These are phyloP conservation scores for Xylaria arbuscula DNA, from an alignment of 2,329 filamentous ascomycete genomes.

Conservation along the genomic window DNA sequence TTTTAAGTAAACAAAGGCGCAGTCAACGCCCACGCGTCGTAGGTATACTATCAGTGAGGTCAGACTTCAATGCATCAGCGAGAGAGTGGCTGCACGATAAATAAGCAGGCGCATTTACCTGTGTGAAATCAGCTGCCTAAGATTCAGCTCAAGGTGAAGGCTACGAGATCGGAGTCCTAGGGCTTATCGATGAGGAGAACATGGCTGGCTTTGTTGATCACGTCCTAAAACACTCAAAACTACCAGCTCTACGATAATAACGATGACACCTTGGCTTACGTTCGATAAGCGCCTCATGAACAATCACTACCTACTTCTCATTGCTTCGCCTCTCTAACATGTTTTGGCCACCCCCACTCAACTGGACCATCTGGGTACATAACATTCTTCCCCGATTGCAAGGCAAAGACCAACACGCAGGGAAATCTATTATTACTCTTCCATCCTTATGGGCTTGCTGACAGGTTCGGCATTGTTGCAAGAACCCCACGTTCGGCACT, in stretches of 20 bases:
- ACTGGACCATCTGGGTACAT: neutral
- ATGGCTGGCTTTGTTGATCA: neutral
- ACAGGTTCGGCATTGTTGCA: slow-evolving; percentile 23
- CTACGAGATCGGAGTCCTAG: neutral
- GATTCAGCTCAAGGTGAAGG: neutral
- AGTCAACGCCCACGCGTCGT: neutral
- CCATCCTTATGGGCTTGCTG: slow-evolving; percentile 14
- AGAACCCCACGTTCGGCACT: slow-evolving; percentile 23
- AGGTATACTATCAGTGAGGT: neutral
- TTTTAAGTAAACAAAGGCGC: neutral
- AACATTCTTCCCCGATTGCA: neutral
- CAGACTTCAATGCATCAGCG: neutral
- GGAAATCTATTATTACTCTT: slow-evolving; percentile 25
- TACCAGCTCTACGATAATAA: neutral
- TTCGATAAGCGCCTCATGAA: neutral
- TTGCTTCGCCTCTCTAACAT: slow-evolving; percentile 6
- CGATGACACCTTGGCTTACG: neutral
- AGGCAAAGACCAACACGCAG: neutral
- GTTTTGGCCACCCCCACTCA: neutral
- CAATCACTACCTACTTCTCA: neutral
- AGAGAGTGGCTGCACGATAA: neutral
- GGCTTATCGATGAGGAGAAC: neutral
- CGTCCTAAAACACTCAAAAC: neutral
- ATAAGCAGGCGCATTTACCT: neutral
- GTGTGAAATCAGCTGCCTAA: neutral